phyloP scores from a whole-genome alignment of 2,329 filamentous ascomycete genomes.

The Hymenotorrendiella dingleyae region DNA sequence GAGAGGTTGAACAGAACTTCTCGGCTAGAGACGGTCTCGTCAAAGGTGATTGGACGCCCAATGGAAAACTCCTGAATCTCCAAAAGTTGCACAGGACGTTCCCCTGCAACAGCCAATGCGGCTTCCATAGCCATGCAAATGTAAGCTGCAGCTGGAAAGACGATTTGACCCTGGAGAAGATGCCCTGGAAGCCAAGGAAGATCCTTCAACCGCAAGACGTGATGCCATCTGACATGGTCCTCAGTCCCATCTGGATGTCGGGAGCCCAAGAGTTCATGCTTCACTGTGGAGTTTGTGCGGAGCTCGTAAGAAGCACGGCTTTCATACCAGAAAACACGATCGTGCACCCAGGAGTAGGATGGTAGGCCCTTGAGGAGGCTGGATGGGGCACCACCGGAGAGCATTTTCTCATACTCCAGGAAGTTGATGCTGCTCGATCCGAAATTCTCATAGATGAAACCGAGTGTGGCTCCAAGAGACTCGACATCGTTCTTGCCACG shows the following conservation, averaged over 20 bases:
- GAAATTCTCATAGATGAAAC: no score
- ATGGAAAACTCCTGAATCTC: conserved; percentile 4
- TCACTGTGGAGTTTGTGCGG: no score
- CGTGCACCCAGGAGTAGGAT: conserved; percentile 8
- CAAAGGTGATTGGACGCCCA: conserved; percentile 1
- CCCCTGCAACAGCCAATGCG: conserved; percentile 17
- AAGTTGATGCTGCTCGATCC: not conserved
- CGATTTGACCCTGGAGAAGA: conserved; percentile 29
- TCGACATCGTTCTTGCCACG: no score
- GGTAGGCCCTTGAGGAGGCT: conserved; percentile 1
- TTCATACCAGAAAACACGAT: conserved; percentile 10
- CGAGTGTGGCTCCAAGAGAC: no score
- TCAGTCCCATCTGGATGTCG: no score
- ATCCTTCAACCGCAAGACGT: conserved; percentile 23
- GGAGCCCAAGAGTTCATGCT: no score
- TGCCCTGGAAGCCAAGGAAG: conserved; percentile 42
- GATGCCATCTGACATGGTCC: conserved; percentile 13
- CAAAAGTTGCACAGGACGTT: not conserved
- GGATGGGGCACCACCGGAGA: not conserved
- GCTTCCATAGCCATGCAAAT: conserved; percentile 43
- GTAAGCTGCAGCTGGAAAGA: conserved; percentile 44
- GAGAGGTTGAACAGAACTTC: conserved; percentile 11
- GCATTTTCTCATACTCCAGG: not conserved
- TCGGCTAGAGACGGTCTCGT: conserved; percentile 5
- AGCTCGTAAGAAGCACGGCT: conserved; percentile 25